Conservation (phyloP, 495 filamentous ascomycete species). For the Podospora pseudocomata region DNA sequence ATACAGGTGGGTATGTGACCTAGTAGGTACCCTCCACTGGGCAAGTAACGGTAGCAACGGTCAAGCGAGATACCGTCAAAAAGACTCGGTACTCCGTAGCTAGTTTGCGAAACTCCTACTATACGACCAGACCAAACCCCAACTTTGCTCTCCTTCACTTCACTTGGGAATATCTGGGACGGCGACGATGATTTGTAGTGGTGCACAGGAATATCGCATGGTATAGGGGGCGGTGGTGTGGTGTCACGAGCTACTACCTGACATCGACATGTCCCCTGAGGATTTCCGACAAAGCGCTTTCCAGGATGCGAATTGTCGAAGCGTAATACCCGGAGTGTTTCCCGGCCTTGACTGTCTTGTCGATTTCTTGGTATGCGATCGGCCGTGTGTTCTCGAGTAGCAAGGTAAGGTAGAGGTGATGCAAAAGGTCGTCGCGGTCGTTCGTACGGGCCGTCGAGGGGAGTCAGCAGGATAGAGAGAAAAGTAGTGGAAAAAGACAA, state of each 20-base stretch:
- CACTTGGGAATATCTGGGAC: conserved; percentile 22
- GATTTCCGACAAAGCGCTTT: background rate
- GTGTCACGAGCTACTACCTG: background rate
- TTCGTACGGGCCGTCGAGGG: background rate
- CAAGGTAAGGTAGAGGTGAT: background rate
- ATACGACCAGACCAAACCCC: conserved; percentile 18
- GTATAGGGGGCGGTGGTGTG: conserved; percentile 9
- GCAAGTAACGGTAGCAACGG: conserved; percentile 1
- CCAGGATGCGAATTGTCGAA: background rate
- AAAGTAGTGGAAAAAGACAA: background rate
- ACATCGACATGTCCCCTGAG: conserved; percentile 9
- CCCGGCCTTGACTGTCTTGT: background rate
- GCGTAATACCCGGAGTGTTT: background rate
- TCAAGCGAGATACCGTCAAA: background rate
- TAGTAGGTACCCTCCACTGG: conserved; percentile 10
- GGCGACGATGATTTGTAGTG: conserved; percentile 16
- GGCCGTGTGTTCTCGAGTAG: background rate
- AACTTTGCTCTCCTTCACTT: conserved; percentile 20
- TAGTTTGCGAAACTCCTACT: conserved; percentile 19
- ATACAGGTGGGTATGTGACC: conserved; percentile 22
- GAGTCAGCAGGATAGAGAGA: background rate
- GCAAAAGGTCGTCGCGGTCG: background rate
- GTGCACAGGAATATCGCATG: conserved; percentile 24
- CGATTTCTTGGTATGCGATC: background rate
- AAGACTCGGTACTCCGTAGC: background rate